These are phyloP conservation scores for Phytopythium vexans DNA, from an alignment of 352 stramenopile species.

Conservation along the genomic window DNA sequence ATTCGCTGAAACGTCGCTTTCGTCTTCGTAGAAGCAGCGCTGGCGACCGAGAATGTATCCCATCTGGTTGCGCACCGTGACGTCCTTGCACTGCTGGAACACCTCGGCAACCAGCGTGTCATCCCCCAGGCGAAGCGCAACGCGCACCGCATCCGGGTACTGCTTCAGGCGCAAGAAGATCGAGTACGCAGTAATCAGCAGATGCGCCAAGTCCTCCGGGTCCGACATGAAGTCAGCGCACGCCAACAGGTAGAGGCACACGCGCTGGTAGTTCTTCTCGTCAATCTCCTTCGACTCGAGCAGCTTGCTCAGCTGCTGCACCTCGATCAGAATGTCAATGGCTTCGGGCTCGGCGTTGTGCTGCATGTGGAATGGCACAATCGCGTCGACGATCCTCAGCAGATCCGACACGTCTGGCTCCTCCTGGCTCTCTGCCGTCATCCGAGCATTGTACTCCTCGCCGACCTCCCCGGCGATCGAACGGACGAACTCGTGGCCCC, in stretches of 20 bases:
- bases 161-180: slow-evolving; percentile 95
- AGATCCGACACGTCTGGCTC: slow-evolving; percentile 90
- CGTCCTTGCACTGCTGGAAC: slow-evolving; percentile 74
- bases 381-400: slow-evolving; percentile 95
- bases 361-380: slow-evolving; percentile 98
- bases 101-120: slow-evolving; percentile 73
- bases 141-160: slow-evolving; percentile 95
- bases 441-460: slow-evolving; percentile 84
- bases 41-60: slow-evolving; percentile 95
- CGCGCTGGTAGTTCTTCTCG: slow-evolving; percentile 97
- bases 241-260: slow-evolving; percentile 98
- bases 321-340: slow-evolving; percentile 99
- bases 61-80: slow-evolving; percentile 88
- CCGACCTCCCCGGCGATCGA: slow-evolving; percentile 97
- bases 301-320: slow-evolving; percentile 95
- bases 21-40: slow-evolving; percentile 93
- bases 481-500: slow-evolving; percentile 99
- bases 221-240: slow-evolving; percentile 99
- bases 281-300: slow-evolving; percentile 93
- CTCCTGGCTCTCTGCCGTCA: slow-evolving; percentile 45
- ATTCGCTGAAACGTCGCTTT: slow-evolving; percentile 88
- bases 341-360: slow-evolving; percentile 99
- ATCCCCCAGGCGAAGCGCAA: slow-evolving; percentile 93
- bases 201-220: slow-evolving; percentile 94
- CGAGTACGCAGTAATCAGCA: slow-evolving; percentile 91